Percentiles rank a stretch among this genome's conserved stretches.
Evolutionary conservation across 2,329 filamentous ascomycete species (phyloP).

Genomic region (Hymenoscyphus infarciens): DNA sequence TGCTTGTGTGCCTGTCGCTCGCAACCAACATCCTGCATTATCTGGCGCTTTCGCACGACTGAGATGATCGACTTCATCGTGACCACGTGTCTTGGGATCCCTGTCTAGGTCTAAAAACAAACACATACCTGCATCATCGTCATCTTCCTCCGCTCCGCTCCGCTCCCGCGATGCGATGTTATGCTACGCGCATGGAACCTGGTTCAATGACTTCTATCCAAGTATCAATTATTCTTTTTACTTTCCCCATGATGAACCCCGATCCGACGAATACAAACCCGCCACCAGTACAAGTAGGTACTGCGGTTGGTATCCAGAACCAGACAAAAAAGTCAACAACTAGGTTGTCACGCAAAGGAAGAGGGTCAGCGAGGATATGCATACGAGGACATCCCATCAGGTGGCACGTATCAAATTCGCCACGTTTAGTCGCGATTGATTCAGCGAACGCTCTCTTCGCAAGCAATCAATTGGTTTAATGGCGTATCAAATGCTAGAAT

Average conservation of each 20-base stretch:
- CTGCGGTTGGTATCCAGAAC: no score
- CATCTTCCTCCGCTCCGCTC: not conserved
- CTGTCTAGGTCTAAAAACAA: not conserved
- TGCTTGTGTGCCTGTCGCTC: slow-evolving; percentile 7
- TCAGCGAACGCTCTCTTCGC: not conserved
- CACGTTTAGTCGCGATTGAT: not conserved
- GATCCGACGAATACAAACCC: not conserved
- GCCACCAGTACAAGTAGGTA: no score
- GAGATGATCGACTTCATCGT: slow-evolving; percentile 4
- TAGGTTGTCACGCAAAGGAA: no score
- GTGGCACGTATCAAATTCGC: not conserved
- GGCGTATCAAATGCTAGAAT: no score
- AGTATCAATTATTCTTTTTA: not conserved
- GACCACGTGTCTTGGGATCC: slow-evolving; percentile 12
- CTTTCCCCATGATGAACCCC: not conserved
- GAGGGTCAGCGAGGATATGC: no score
- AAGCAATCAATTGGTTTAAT: no score
- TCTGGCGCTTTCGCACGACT: not conserved
- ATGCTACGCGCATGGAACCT: not conserved
- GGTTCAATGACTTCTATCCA: not conserved
- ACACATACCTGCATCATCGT: not conserved
- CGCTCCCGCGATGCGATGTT: not conserved
- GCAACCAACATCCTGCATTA: not conserved
- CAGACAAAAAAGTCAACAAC: no score
- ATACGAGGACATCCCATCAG: not conserved